phyloP scores from a whole-genome alignment of 176 grass and related monocot genomes.

The Pontederia crassipes region DNA sequence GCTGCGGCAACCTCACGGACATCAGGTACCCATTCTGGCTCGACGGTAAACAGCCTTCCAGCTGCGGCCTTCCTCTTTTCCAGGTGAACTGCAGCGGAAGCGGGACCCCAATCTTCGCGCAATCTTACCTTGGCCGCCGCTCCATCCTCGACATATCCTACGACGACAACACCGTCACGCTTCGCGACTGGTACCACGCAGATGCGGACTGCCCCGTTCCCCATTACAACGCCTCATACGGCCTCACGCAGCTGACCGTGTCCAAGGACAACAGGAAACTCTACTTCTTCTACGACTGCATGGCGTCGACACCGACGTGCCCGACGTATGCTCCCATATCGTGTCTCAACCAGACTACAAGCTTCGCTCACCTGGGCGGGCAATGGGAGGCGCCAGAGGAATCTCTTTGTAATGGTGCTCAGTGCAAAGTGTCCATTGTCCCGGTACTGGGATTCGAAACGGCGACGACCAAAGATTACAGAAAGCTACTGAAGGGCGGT shows the following conservation, averaged over 20 bases:
- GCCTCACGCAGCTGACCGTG: background rate
- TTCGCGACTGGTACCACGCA: background rate
- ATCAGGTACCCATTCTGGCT: conserved; percentile 3
- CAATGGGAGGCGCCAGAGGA: too few species aligned
- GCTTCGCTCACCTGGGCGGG: too few species aligned
- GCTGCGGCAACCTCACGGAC: background rate
- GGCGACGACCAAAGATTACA: too few species aligned
- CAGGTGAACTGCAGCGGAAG: background rate
- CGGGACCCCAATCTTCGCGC: background rate
- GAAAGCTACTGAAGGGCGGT: too few species aligned
- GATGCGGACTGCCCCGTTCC: background rate
- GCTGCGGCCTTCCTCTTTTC: background rate
- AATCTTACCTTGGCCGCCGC: accelerated
- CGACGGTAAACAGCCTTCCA: background rate
- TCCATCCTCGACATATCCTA: background rate
- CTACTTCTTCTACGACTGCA: background rate
- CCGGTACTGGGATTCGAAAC: too few species aligned
- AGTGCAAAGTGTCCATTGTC: too few species aligned
- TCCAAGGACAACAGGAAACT: background rate
- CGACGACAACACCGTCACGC: background rate
- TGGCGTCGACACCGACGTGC: background rate
- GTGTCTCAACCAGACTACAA: too few species aligned
- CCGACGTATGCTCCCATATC: too few species aligned
- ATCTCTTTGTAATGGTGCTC: too few species aligned
- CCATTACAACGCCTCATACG: background rate